Base-by-base conservation (phyloP, 1,284 basidiomycete species). In the Pisolithus thermaeus region DNA sequence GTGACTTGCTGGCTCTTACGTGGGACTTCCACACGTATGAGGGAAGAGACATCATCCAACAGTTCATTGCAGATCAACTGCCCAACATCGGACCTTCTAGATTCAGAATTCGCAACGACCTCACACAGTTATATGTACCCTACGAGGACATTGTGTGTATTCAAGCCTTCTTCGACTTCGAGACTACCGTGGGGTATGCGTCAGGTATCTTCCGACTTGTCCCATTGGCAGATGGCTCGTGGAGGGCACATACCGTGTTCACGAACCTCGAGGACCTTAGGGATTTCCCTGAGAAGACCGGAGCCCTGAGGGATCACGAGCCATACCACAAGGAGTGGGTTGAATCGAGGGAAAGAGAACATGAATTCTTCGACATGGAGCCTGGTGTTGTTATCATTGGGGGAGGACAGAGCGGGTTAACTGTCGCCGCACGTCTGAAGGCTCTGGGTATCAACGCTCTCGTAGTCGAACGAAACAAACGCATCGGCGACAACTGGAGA, bases 1-100 rank as follows among this genome's bases (percentile, higher is more conserved):
- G 81, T 44, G 84, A 86, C 62, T 73, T 81, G 56, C 73, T 84
- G 35, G 71, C 79, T 0, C 68, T 84, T 39, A 83, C 83, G 9
- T 85, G 81, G 81, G 76, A 81, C 57, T 78, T 85, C 59, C 78
- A 83, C 47, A 84, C 83, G 0, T 80, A 85, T 64, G 71, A 74
- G 50, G 75, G 77, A 25, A 50, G 55, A 12, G 45, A 64, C 4
- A 61, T 62, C 50, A 76, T 84, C 56, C 59, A 58, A 3, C 62
- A 65, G 48, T 76, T 81, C 61, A 69, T 82, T 38, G 46, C 54
- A 12, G 76, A 77, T 58, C 70, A 74, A n/a, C 72, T 84, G 14
- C 59, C 65, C 1, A n/a, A 41, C 1, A 62, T 66, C 20, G 69
- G 72, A 32, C 62, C 75, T 0, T 61, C 63, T 16, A 59, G 68